These are phyloP conservation scores for Pyricularia sp. DNA, from an alignment of 2,329 filamentous ascomycete genomes.

Conservation along the genomic window DNA sequence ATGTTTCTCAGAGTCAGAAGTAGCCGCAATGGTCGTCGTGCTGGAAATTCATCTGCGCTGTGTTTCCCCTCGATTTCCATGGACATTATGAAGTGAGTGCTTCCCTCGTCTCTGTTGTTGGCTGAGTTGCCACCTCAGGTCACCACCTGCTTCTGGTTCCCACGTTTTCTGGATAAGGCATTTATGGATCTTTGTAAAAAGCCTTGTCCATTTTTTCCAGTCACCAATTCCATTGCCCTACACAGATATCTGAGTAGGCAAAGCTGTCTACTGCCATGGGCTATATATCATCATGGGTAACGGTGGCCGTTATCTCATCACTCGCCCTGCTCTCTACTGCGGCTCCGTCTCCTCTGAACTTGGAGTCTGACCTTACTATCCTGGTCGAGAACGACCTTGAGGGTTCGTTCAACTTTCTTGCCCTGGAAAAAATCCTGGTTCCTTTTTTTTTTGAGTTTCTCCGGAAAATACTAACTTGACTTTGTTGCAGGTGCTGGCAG, in stretches of 20 bases:
- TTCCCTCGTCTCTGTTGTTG: neutral
- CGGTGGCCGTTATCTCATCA: conserved; percentile 6
- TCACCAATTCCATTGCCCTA: neutral
- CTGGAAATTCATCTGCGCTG: neutral
- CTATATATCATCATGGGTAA: conserved; percentile 8
- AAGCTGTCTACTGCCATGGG: conserved; percentile 7
- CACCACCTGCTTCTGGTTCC: neutral
- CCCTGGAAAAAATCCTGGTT: no score
- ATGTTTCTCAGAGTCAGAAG: neutral
- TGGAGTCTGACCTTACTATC: conserved; percentile 26
- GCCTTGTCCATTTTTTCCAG: neutral
- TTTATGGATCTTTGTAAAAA: neutral
- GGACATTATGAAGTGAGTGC: neutral
- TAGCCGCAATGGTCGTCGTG: neutral
- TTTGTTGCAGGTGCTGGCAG: conserved; percentile 20
- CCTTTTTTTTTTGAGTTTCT: neutral
- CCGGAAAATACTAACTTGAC: neutral
- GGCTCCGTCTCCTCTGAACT: conserved; percentile 21
- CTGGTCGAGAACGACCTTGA: conserved; percentile 31
- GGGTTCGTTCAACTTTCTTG: conserved; percentile 16
- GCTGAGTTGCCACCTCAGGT: neutral
- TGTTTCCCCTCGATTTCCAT: neutral
- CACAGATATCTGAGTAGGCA: neutral
- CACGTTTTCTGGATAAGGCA: neutral
- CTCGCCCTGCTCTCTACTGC: conserved; percentile 12